Conservation (phyloP, 345 rosid genomes). For the Linum lewisii region DNA sequence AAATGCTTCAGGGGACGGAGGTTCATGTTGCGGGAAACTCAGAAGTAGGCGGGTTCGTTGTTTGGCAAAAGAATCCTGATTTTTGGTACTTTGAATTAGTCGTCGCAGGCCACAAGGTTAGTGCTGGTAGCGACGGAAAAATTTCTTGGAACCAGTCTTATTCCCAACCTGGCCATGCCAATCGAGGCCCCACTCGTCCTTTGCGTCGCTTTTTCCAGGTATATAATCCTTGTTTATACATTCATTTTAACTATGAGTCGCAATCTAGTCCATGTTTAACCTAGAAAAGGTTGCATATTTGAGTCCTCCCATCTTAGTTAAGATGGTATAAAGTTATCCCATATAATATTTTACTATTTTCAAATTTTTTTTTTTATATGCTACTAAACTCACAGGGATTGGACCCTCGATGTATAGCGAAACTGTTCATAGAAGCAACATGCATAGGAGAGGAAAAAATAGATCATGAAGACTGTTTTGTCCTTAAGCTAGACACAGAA, state of each 20-base stretch:
- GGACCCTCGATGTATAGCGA: slow-evolving; percentile 76
- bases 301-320: no score
- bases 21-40: slow-evolving; percentile 35
- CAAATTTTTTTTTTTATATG: no score
- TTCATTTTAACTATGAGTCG: no score
- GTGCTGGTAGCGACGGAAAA: slow-evolving; percentile 88
- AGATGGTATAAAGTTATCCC: no score
- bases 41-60: slow-evolving; percentile 82
- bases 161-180: slow-evolving; percentile 70
- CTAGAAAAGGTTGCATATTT: no score
- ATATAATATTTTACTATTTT: background rate
- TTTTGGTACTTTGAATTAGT: slow-evolving; percentile 78
- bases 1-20: slow-evolving; percentile 52
- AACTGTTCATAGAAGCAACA: slow-evolving; percentile 60
- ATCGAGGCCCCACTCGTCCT: slow-evolving; percentile 76
- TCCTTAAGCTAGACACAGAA: slow-evolving; percentile 58
- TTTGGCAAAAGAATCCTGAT: slow-evolving; percentile 91
- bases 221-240: background rate
- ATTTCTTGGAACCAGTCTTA: slow-evolving; percentile 90
- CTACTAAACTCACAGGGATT: slow-evolving; percentile 41
- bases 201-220: slow-evolving; percentile 92
- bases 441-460: slow-evolving; percentile 58
- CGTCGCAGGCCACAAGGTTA: slow-evolving; percentile 76
- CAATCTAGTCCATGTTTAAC: no score
- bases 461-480: slow-evolving; percentile 56